Evolutionary conservation across 495 filamentous ascomycete species (phyloP), one percentile per base, ranked within the genome.

Genomic region (Aspergillus diversus): DNA sequence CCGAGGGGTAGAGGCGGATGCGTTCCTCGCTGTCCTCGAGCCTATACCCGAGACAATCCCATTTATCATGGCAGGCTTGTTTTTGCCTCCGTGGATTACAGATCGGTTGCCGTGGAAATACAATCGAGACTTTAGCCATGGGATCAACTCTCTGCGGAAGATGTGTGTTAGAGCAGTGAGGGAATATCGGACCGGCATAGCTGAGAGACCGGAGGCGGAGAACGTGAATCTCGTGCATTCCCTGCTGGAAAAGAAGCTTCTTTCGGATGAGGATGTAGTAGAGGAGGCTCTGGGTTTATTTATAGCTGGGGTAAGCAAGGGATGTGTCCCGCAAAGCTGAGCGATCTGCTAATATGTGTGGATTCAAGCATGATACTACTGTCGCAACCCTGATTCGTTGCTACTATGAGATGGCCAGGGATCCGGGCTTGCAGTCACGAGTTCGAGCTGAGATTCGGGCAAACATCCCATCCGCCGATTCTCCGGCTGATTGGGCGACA

Each of bases 401-500:
- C 15, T 43, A 9, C 39, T 43, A 43, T 43, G 39, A 43, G 15
- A 43, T 43, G 8, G 15, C 9, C 39, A 9, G 39, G 9, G 15
- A 43, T 3, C 8, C 8, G 15, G 8, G 9, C 15, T 9, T 43
- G 15, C 39, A 43, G 15, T 15, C 8, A 1, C 39, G 39, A 15
- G 9, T 43, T 43, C 39, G 39, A 1, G 39, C 8, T 9, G 39
- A 43, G 39, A 43, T 43, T 15, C 8, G 39, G 15, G 39, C 39
- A 9, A 9, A 15, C 8, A 43, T 43, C 15, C 39, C 39, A 9
- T 43, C 39, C 15, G 39, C 39, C 15, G 15, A 43, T 9, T 9
- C 39, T 9, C 39, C 39, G 15, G 39, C 15, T 5, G 50, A 64
- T 9, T 55, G 46, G n/a, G n/a, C 68, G 5, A 58, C 52, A 27